These are phyloP conservation scores for Mycena alexandri DNA, from an alignment of 768 basidiomycete genomes.

Conservation along the genomic window DNA sequence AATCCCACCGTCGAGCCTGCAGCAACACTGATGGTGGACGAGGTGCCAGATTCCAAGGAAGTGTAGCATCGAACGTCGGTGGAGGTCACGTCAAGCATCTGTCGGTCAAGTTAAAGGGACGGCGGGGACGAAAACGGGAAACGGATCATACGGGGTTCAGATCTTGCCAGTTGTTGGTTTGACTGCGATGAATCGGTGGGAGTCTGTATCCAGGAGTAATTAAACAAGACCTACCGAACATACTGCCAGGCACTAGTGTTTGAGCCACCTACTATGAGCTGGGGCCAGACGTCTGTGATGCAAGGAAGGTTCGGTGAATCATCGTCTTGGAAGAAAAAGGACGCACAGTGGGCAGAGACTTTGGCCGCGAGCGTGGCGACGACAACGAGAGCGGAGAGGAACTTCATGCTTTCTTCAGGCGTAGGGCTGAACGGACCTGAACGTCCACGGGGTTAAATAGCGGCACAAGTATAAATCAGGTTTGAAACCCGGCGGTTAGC, in stretches of 20 bases:
- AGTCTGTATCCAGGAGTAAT: neutral
- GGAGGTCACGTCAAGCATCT: slow-evolving; percentile 26
- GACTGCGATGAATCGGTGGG: neutral
- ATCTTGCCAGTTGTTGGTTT: slow-evolving; percentile 31
- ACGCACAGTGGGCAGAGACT: slow-evolving; percentile 31
- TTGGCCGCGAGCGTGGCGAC: slow-evolving; percentile 14
- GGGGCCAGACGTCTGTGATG: slow-evolving; percentile 28
- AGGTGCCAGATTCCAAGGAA: slow-evolving; percentile 9
- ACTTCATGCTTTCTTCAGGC: slow-evolving; percentile 13
- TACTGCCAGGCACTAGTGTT: slow-evolving; percentile 27
- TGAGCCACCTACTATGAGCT: slow-evolving; percentile 19
- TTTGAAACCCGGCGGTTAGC: neutral
- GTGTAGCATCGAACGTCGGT: slow-evolving; percentile 32
- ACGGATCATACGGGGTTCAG: slow-evolving; percentile 11
- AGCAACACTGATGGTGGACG: slow-evolving; percentile 22
- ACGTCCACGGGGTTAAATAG: neutral
- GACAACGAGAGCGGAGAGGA: slow-evolving; percentile 8
- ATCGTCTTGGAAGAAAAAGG: neutral
- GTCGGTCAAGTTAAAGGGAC: neutral
- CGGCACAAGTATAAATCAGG: neutral
- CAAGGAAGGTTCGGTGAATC: neutral
- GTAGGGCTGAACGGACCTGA: neutral
- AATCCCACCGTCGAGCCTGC: slow-evolving; percentile 33
- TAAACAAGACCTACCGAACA: too few species aligned
- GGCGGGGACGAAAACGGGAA: too few species aligned